These are phyloP conservation scores for Teunomyces funiuensis DNA, from an alignment of 805 yeast genomes.

Conservation along the genomic window DNA sequence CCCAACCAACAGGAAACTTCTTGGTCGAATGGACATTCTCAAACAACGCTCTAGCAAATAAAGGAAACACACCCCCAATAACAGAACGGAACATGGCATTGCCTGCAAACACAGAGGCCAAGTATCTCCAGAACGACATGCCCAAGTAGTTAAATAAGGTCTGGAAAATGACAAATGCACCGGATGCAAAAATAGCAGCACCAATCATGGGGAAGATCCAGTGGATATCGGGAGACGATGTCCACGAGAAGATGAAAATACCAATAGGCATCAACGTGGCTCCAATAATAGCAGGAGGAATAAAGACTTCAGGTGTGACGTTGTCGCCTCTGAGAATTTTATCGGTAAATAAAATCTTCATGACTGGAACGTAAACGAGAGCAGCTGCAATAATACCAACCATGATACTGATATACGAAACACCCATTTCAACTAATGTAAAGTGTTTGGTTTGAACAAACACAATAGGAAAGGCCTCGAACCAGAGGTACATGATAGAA, in stretches of 20 bases:
- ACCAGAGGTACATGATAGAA: slow-evolving; percentile 54
- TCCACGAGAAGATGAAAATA: slow-evolving; percentile 23
- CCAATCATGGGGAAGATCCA: slow-evolving; percentile 24
- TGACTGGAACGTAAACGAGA: slow-evolving; percentile 9
- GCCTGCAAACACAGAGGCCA: slow-evolving; percentile 62
- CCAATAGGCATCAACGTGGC: slow-evolving; percentile 21
- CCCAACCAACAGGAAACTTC: slow-evolving; percentile 61
- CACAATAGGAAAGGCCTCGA: slow-evolving; percentile 63
- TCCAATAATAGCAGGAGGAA: slow-evolving; percentile 23
- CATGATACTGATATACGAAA: slow-evolving; percentile 45
- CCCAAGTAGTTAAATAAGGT: slow-evolving; percentile 50
- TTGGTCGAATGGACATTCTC: slow-evolving; percentile 40
- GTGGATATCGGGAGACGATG: slow-evolving; percentile 16
- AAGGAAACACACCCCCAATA: slow-evolving; percentile 61
- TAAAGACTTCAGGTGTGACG: slow-evolving; percentile 17
- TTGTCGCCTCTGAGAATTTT: slow-evolving; percentile 11
- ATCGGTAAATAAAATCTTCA: slow-evolving; percentile 13
- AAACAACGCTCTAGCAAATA: slow-evolving; percentile 63
- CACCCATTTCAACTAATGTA: slow-evolving; percentile 47
- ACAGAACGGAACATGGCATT: slow-evolving; percentile 51
- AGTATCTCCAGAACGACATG: slow-evolving; percentile 45
- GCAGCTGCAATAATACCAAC: slow-evolving; percentile 40
- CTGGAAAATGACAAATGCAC: slow-evolving; percentile 45
- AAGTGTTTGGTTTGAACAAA: slow-evolving; percentile 46
- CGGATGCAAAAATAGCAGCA: slow-evolving; percentile 19